Conservation (phyloP, 129 eudicot genomes). For the Scalesia atractyloides region DNA sequence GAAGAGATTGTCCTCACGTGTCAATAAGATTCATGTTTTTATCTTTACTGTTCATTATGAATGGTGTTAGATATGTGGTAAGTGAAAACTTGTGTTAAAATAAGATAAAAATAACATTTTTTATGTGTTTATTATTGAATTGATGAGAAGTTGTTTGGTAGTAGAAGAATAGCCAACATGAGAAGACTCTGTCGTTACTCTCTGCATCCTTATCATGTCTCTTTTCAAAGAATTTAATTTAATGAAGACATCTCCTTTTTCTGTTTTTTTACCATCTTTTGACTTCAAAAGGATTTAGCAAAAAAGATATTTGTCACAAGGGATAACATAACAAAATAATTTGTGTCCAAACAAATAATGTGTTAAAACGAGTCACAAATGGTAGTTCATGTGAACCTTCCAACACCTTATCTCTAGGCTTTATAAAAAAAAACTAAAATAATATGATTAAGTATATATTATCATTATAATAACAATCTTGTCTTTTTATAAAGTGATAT, state of each 20-base stretch:
- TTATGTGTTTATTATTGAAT: background rate
- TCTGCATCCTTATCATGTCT: constrained; percentile 33
- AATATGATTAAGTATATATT: no score
- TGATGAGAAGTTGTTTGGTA: constrained; percentile 19
- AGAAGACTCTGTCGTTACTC: constrained; percentile 34
- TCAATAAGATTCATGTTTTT: background rate
- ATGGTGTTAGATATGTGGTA: background rate
- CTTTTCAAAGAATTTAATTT: constrained; percentile 31
- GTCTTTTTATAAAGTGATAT: no score
- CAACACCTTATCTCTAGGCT: background rate
- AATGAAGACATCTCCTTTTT: constrained; percentile 31
- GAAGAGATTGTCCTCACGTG: background rate
- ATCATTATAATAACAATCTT: no score
- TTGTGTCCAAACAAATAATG: background rate
- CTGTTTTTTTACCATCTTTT: background rate
- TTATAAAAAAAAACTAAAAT: no score
- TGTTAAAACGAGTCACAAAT: background rate
- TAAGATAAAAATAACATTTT: background rate
- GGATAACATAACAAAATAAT: background rate
- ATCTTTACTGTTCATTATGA: background rate
- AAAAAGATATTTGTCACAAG: background rate
- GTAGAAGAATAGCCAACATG: constrained; percentile 23
- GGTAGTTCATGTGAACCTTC: background rate
- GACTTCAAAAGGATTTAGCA: constrained; percentile 19
- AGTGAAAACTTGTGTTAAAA: background rate